Percentiles rank a stretch among this genome's conserved stretches.
These are phyloP conservation scores for Xanthoconium separans DNA, from an alignment of 1,284 basidiomycete species.

Conservation along the genomic window DNA sequence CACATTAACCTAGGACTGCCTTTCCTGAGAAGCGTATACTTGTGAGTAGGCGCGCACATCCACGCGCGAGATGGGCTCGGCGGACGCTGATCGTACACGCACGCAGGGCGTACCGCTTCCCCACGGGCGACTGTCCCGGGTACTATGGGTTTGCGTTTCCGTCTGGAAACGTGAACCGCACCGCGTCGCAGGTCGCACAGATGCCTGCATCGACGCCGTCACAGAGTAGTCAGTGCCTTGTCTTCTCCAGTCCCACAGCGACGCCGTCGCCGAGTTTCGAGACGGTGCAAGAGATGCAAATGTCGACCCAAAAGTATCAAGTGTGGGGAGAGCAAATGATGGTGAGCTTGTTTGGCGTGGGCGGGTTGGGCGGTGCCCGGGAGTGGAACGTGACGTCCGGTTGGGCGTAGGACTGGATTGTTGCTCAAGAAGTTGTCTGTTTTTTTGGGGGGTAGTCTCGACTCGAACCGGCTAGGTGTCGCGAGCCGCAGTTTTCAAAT, in stretches of 20 bases:
- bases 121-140: conserved; percentile 25
- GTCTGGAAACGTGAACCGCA: conserved; percentile 22
- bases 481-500: too few relatives aligned
- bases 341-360: conserved; percentile 8
- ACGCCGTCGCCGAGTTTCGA: conserved; percentile 12
- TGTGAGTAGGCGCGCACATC: too few relatives aligned
- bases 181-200: conserved; percentile 20
- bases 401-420: neutral
- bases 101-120: conserved; percentile 29
- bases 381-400: conserved; percentile 11
- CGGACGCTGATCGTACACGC: too few relatives aligned
- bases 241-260: conserved; percentile 8
- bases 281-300: conserved; percentile 8
- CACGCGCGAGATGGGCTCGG: too few relatives aligned
- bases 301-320: conserved; percentile 10
- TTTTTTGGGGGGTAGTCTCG: too few relatives aligned
- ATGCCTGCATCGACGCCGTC: conserved; percentile 20
- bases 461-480: too few relatives aligned
- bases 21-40: conserved; percentile 16
- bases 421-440: too few relatives aligned
- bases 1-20: conserved; percentile 12
- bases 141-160: conserved; percentile 29
- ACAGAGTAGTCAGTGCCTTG: conserved; percentile 13
- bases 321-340: conserved; percentile 13
- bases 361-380: neutral